Evolutionary conservation across 2,329 filamentous ascomycete species (phyloP), one percentile per base, ranked within the genome.

Genomic region (Colletotrichum plurivorum): DNA sequence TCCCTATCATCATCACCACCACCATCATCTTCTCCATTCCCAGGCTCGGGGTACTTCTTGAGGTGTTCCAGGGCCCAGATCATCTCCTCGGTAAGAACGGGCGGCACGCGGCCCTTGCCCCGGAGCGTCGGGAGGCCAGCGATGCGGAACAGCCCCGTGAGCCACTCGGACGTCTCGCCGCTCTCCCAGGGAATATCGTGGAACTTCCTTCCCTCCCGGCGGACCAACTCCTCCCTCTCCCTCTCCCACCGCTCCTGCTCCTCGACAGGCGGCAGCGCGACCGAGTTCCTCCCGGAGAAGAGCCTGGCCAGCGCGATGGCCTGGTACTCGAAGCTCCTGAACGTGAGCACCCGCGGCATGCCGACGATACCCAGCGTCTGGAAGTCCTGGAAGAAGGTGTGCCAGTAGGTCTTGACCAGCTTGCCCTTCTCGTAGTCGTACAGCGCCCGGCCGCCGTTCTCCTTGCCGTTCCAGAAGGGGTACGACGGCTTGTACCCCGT

Each of bases 301-400:
- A 87, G 72, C 2, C 87, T 78, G 3, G 87, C 85, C 0, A 88
- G 75, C 1, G 86, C 85, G 48, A 88, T 78, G 2, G 85, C 86
- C 73, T 88, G 87, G 69, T 88, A 88, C 73, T 88, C 87, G 69
- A 88, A 88, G 43, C 83, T 84, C 7, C 86, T 76, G 65, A 88
- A 88, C 0, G 85, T 88, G 13, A 87, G 74, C 0, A 83, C 83
- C 0, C 85, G 81, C 2, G 86, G 86, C 6, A 88, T 73, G 0
- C 87, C 88, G 0, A 89, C 81, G 12, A 88, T 77, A 0, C 80
- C 88, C 0, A 90, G 76, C 0, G 83, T 85, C 0, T 81, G 75
- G 48, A 83, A 83, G 22, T 83, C 80, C 1, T 78, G 82, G 57
- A 87, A 81, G 74, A 89, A 89, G 0, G 85, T 87, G 73, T 89